These are phyloP conservation scores for Rhamnella rubrinervis DNA, from an alignment of 331 rosid genomes.

Conservation along the genomic window DNA sequence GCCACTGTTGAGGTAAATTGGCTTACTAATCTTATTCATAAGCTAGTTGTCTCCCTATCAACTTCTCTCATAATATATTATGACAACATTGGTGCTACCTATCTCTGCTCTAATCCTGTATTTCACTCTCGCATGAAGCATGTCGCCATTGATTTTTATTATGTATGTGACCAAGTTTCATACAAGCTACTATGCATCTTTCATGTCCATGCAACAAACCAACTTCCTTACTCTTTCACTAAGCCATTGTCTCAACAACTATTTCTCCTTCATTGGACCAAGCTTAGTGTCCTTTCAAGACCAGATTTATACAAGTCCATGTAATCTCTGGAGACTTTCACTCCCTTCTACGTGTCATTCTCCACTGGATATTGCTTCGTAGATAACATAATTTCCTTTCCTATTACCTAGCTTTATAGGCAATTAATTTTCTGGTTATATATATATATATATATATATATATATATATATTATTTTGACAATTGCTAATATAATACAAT, in stretches of 20 bases:
- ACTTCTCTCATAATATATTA: background rate
- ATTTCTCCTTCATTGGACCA: background rate
- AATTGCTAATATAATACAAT: too few species aligned
- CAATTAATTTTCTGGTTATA: too few species aligned
- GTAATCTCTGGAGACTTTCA: too few species aligned
- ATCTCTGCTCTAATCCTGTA: background rate
- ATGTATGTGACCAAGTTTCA: background rate
- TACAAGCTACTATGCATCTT: too few species aligned
- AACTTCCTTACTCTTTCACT: background rate
- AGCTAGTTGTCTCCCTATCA: background rate
- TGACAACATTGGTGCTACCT: background rate
- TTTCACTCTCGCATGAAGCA: background rate
- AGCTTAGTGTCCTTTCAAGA: background rate
- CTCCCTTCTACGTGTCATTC: too few species aligned
- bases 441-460: too few species aligned
- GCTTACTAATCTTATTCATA: background rate
- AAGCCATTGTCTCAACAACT: background rate
- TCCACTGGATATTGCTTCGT: too few species aligned
- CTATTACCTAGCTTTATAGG: too few species aligned
- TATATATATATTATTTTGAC: too few species aligned
- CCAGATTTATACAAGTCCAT: background rate
- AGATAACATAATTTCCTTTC: too few species aligned
- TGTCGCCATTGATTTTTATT: too few species aligned
- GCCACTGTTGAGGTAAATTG: background rate
- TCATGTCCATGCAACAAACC: background rate